phyloP scores from a whole-genome alignment of 805 yeast genomes.

The Ogataea neopini region DNA sequence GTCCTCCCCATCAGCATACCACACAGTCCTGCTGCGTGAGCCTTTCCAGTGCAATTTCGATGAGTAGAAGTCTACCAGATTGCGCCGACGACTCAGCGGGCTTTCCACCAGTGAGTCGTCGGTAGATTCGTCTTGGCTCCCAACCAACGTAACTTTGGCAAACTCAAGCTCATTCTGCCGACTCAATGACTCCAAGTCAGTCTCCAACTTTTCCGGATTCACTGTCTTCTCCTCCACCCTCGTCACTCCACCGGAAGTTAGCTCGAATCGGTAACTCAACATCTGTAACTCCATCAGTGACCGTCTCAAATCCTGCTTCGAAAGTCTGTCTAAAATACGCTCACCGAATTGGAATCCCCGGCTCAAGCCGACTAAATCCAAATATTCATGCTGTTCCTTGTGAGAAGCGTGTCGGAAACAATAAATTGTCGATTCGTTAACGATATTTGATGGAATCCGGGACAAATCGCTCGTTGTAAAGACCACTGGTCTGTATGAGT shows the following conservation, averaged over 20 bases:
- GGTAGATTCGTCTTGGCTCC: not conserved
- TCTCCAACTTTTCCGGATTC: not conserved
- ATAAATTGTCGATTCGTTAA: conserved; percentile 32
- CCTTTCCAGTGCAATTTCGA: conserved; percentile 29
- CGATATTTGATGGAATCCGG: conserved; percentile 31
- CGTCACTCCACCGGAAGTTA: conserved; percentile 17
- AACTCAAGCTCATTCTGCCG: conserved; percentile 9
- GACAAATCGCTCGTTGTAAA: conserved; percentile 32
- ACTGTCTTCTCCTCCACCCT: conserved; percentile 5
- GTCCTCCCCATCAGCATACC: conserved; percentile 25
- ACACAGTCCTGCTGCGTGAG: conserved; percentile 21
- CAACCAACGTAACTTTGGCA: not conserved
- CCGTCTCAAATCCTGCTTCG: conserved; percentile 27
- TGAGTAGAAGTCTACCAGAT: conserved; percentile 29
- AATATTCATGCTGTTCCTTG: conserved; percentile 20
- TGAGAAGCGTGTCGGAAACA: conserved; percentile 17
- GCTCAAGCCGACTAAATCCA: conserved; percentile 29
- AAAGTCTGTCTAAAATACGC: conserved; percentile 18
- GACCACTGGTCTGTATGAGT: conserved; percentile 37
- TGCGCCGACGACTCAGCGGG: not conserved
- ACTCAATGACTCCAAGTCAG: conserved; percentile 3
- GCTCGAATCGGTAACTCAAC: conserved; percentile 26
- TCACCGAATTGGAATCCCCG: conserved; percentile 30
- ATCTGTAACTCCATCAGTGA: conserved; percentile 34
- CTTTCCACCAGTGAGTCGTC: not conserved